Percentiles rank a stretch among this genome's conserved stretches.
Evolutionary conservation across 345 rosid genomes (phyloP).

Genomic region (Mangifera indica): DNA sequence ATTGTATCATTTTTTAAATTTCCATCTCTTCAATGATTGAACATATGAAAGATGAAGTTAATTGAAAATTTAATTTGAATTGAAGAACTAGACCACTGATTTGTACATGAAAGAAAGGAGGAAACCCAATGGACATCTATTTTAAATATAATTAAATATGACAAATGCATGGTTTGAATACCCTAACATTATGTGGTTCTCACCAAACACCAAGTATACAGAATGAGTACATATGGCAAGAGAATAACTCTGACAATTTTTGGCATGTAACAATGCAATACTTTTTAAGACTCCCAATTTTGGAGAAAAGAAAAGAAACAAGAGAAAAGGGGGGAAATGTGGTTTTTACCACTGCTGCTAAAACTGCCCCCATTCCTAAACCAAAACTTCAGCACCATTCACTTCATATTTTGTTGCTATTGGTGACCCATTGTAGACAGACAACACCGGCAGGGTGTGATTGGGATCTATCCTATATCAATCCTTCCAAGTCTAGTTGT

Average conservation of each 20-base stretch:
- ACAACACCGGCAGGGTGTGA: conserved; percentile 10
- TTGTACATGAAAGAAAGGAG: background rate
- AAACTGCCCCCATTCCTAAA: conserved; percentile 5
- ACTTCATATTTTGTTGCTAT: conserved; percentile 7
- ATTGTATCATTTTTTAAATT: too few species aligned
- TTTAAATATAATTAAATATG: conserved; percentile 21
- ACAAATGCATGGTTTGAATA: conserved; percentile 36
- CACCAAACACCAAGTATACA: conserved; percentile 36
- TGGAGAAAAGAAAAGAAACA: conserved; percentile 11
- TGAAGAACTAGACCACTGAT: too few species aligned
- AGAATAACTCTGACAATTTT: conserved; percentile 30
- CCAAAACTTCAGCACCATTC: conserved; percentile 13
- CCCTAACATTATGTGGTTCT: conserved; percentile 30
- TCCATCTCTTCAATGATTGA: too few species aligned
- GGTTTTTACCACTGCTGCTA: conserved; percentile 20
- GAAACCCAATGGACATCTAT: conserved; percentile 17
- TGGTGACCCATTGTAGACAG: conserved; percentile 6
- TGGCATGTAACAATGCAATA: conserved; percentile 31
- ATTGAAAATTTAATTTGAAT: too few species aligned
- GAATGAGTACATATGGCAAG: conserved; percentile 30
- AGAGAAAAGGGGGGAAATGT: conserved; percentile 1
- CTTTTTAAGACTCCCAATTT: conserved; percentile 20
- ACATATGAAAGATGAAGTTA: too few species aligned
- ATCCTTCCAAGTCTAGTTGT: conserved; percentile 21
- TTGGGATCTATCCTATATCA: conserved; percentile 16